Percentiles rank a stretch among this genome's conserved stretches.
Evolutionary conservation across 768 basidiomycete species (phyloP).

Genomic region (Lactifluus volemus): DNA sequence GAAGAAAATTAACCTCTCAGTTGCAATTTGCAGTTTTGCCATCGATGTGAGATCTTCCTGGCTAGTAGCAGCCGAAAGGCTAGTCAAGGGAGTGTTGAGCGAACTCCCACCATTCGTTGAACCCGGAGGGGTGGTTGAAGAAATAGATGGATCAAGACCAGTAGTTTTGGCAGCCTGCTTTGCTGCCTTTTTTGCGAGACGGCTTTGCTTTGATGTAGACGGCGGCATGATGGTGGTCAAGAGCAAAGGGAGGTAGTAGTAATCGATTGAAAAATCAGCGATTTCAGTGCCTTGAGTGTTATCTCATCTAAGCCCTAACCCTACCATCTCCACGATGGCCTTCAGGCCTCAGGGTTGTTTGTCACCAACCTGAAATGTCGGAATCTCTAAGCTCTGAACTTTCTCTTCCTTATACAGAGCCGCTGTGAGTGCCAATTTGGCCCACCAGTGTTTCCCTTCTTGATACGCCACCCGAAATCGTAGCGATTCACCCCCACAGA

Average conservation of each 20-base stretch:
- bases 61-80: constrained; percentile 69
- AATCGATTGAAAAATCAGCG: constrained; percentile 5
- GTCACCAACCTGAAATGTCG: not conserved
- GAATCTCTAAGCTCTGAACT: constrained; percentile 7
- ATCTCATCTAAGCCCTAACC: constrained; percentile 16
- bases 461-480: constrained; percentile 1
- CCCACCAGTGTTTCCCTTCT: not conserved
- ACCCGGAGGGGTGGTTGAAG: constrained; percentile 51
- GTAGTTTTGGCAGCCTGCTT: constrained; percentile 56
- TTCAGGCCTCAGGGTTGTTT: too few relatives aligned
- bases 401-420: constrained; percentile 5
- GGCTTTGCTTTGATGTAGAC: constrained; percentile 84
- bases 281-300: too few relatives aligned
- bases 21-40: constrained; percentile 84
- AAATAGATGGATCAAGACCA: constrained; percentile 38
- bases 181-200: constrained; percentile 89
- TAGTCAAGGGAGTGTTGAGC: constrained; percentile 74
- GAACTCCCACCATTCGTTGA: constrained; percentile 51
- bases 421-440: constrained; percentile 7
- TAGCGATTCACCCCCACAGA: not conserved
- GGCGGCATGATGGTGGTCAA: constrained; percentile 44
- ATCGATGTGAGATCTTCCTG: constrained; percentile 75
- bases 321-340: not conserved
- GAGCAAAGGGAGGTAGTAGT: not conserved
- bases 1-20: constrained; percentile 56